Evolutionary conservation across 345 rosid species (phyloP), one percentile per base, ranked within the genome.

Genomic region (Aquilaria sinensis): DNA sequence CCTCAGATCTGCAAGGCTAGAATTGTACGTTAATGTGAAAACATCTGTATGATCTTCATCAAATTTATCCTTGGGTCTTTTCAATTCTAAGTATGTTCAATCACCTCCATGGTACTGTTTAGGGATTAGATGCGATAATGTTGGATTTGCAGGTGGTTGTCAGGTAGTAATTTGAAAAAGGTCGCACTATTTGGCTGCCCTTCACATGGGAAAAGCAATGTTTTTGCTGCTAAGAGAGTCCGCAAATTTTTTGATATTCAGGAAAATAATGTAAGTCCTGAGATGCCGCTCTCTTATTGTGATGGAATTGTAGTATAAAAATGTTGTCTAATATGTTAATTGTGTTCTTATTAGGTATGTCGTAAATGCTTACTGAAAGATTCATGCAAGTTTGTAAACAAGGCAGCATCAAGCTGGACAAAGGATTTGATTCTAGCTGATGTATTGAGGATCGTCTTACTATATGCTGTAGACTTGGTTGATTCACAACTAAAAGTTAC

Each of bases 101-200:
- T 54, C 31, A 14, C 55, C 15, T 31, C 30, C 13, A 30, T 32
- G 55, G 29, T 34, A 37, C 43, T 37, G 2, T 5, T 37, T 37
- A 7, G 43, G 4, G 43, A 37, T 37, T 37, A 15, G 32, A 52
- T 70, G 34, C 34, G 51, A 53, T 10, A 52, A 12, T 51, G 46
- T 74, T 72, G 69, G 70, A 62, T 63, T 49, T 72, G 15, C 75
- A 92, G 98, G 76, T 85, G 92, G 95, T 72, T 92, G 69, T 85
- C 95, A 29, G 88, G 95, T 45, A 78, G 79, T 15, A 82, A 85
- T 67, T 69, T 92, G 75, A 85, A 87, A 75, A 82, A 62, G 59
- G 67, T 87, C 58, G 92, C 78, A 23, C 69, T 77, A 23, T 79
- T 83, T 63, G 98, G 98, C 62, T 92, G 98, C 68, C 95, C 92